A percentile compares a stretch with the other conserved stretches of the same genome.
These are phyloP conservation scores for Cinnamomum chago DNA, from an alignment of 164 flowering plant genomes.

Conservation along the genomic window DNA sequence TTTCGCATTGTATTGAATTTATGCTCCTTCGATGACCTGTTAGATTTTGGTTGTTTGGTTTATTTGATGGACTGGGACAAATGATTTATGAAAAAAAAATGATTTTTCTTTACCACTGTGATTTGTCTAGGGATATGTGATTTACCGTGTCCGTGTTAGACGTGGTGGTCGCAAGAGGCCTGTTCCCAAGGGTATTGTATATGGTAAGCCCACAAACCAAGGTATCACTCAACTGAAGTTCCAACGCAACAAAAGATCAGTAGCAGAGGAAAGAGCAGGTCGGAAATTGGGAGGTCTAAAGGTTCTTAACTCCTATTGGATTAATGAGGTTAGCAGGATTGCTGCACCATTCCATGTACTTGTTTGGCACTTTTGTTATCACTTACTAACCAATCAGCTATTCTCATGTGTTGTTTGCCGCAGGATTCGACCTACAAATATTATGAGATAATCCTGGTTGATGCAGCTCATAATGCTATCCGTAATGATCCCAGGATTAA, in stretches of 20 bases:
- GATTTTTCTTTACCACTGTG: neutral
- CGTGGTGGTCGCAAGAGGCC: conserved; percentile 80
- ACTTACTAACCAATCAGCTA: neutral
- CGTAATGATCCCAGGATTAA: conserved; percentile 66
- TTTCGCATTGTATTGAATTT: neutral
- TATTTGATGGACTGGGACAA: no score
- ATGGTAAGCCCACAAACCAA: conserved; percentile 73
- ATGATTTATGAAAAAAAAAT: no score
- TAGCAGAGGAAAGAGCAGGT: conserved; percentile 80
- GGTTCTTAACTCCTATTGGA: conserved; percentile 80
- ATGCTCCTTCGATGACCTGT: neutral
- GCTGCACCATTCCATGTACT: neutral
- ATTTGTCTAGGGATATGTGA: conserved; percentile 53
- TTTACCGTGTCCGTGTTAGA: conserved; percentile 74
- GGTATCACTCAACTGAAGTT: conserved; percentile 70
- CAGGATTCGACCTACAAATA: conserved; percentile 74
- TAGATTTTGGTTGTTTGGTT: neutral
- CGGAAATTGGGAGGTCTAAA: conserved; percentile 71
- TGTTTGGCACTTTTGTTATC: neutral
- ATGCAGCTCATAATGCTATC: conserved; percentile 57
- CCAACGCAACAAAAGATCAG: conserved; percentile 72
- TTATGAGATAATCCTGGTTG: conserved; percentile 65
- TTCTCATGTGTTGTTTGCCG: neutral
- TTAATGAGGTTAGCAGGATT: conserved; percentile 52
- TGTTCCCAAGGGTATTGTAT: conserved; percentile 75